phyloP scores from a whole-genome alignment of 129 eudicot species.

The Calendula officinalis region DNA sequence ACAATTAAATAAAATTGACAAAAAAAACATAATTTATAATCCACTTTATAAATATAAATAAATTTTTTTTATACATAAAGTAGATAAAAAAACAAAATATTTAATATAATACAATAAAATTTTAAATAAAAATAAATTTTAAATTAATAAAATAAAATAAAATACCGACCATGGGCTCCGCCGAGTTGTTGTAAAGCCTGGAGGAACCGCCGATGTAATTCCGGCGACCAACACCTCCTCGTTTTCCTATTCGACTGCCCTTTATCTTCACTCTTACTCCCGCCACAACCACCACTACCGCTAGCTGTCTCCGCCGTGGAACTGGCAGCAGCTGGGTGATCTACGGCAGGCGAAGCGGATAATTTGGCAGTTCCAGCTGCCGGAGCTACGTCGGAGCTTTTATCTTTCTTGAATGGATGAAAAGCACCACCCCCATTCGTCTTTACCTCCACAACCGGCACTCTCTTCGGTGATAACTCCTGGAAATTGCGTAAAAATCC shows the following conservation, averaged over 20 bases:
- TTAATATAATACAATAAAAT: neutral
- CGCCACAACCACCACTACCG: constrained; percentile 41
- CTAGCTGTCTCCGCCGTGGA: constrained; percentile 65
- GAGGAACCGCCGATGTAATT: constrained; percentile 76
- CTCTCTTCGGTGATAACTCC: constrained; percentile 53
- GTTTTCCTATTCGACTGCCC: constrained; percentile 68
- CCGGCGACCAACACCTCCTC: constrained; percentile 94
- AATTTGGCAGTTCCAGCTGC: constrained; percentile 21
- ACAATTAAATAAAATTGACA: neutral
- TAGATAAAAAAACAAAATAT: no score
- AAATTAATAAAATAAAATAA: constrained; percentile 7
- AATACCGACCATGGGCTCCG: constrained; percentile 82
- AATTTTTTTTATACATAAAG: no score
- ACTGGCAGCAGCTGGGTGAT: constrained; percentile 54
- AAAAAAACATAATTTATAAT: neutral
- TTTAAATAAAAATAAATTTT: constrained; percentile 1
- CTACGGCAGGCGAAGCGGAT: constrained; percentile 17
- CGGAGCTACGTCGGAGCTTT: constrained; percentile 23
- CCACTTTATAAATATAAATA: no score
- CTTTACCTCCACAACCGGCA: constrained; percentile 65
- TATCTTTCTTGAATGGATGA: constrained; percentile 72
- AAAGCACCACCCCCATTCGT: constrained; percentile 88
- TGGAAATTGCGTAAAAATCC: constrained; percentile 21
- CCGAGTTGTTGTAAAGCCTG: constrained; percentile 91
- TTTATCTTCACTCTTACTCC: constrained; percentile 54